Base-by-base conservation (phyloP, 352 stramenopile species). In the Phytopythium ostracodes region DNA sequence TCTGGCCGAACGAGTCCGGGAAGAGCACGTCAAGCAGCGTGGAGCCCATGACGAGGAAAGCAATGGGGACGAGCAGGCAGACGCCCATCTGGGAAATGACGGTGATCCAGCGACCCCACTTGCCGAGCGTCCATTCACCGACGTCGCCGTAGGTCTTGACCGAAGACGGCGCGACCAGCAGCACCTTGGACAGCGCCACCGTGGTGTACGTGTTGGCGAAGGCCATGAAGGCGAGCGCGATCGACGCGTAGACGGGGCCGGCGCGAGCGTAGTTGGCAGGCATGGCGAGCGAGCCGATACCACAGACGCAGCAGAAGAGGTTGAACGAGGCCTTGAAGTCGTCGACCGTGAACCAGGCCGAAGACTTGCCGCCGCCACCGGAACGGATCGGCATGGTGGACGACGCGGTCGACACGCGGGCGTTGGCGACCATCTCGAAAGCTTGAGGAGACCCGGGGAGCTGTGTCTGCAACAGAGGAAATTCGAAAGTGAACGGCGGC, bases 191-290 rank as follows among this genome's bases (percentile, higher is more conserved):
- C n/a, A 78, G 60, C 22, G 68, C 72, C 36, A 87, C 70, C 0
- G 77, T 82, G 12, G 77, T 67, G 62, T 84, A 87, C 29, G 78
- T 73, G 65, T 87, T 87, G 61, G 73, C 72, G 53, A 80, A 80
- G 24, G 74, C 74, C 73, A 85, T 85, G 62, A 81, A 86, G 4
- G 74, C 59, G 38, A 82, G 51, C 0, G 77, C 77, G 43, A 77
- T 67, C 2, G 67, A 68, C 1, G 76, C 78, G 56, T 70, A 71
- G 22, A 71, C 40, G 8, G 77, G 75, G 12, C 77, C 77, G 24
- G 77, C 75, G 20, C 78, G 78, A 4, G 78, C 71, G 35, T 77
- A 87, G 51, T 85, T 87, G 44, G 67, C 59, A 5, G 77, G 75
- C 70, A 87, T 84, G 24, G 71, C 64, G n/a, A 87, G 72, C 18